Evolutionary conservation across 176 grass and related monocot genomes (phyloP).

Genomic region (Carex scoparia): DNA sequence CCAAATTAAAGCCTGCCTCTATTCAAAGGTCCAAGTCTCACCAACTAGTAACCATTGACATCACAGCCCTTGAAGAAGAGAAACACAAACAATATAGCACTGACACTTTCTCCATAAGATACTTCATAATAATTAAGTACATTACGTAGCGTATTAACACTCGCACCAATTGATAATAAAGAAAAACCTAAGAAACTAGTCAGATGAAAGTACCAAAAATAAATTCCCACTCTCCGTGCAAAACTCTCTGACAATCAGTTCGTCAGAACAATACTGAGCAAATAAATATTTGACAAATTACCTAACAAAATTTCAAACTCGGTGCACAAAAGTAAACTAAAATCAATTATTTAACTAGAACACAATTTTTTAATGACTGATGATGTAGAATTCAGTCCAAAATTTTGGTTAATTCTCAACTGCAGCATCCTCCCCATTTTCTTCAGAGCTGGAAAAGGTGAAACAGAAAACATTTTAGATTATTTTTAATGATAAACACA

Average conservation of each 20-base stretch:
- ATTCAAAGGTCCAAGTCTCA: background rate
- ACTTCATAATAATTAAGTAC: constrained; percentile 20
- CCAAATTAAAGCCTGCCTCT: background rate
- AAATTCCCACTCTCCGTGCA: constrained; percentile 17
- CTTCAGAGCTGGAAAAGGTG: constrained; percentile 5
- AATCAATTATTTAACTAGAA: constrained; percentile 22
- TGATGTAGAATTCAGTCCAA: background rate
- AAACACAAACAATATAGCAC: background rate
- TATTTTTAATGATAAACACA: background rate
- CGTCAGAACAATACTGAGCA: constrained; percentile 9
- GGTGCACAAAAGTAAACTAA: background rate
- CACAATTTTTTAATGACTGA: background rate
- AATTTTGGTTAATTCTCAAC: constrained; percentile 22
- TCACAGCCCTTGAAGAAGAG: background rate
- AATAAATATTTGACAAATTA: constrained; percentile 18
- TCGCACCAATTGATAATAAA: constrained; percentile 23
- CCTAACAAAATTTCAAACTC: constrained; percentile 16
- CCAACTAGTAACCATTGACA: background rate
- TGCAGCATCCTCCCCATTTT: constrained; percentile 11
- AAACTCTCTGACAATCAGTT: constrained; percentile 21
- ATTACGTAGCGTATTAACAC: constrained; percentile 4
- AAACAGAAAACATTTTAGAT: background rate
- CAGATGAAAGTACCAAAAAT: background rate
- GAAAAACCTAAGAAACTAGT: constrained; percentile 14
- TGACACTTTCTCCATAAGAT: background rate